Evolutionary conservation across 805 yeast species (phyloP).

Genomic region (Wickerhamiella brachini): DNA sequence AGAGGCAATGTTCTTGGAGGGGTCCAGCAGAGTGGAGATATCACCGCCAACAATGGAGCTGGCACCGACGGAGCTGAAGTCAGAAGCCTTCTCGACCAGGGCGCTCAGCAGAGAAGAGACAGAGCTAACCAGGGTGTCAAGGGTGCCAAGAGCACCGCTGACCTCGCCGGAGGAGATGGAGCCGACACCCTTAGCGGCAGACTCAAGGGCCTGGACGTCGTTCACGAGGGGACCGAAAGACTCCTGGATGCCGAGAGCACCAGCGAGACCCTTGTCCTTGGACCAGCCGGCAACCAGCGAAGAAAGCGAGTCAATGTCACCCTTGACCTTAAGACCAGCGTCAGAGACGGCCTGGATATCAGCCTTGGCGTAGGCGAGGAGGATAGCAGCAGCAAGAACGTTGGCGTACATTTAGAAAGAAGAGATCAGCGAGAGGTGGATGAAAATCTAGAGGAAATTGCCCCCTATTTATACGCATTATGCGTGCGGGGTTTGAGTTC

Average conservation of each 20-base stretch:
- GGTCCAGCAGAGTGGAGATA: constrained; percentile 12
- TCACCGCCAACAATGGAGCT: constrained; percentile 15
- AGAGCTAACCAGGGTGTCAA: constrained; percentile 9
- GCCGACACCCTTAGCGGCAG: constrained; percentile 4
- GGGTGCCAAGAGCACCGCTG: constrained; percentile 4
- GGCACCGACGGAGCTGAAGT: constrained; percentile 16
- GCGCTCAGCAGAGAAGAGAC: constrained; percentile 13
- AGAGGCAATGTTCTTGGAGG: constrained; percentile 14
- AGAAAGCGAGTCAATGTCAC: constrained; percentile 11
- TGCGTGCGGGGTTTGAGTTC: constrained; percentile 1
- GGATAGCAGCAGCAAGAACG: constrained; percentile 13
- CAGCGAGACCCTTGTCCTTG: constrained; percentile 16
- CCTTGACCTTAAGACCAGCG: constrained; percentile 5
- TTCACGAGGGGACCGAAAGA: constrained; percentile 12
- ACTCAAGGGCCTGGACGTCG: constrained; percentile 12
- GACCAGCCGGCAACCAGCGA: constrained; percentile 8
- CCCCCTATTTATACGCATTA: neutral
- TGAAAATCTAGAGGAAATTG: neutral
- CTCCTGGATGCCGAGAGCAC: constrained; percentile 21
- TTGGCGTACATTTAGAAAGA: constrained; percentile 11
- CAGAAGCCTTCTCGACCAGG: constrained; percentile 17
- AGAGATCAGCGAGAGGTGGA: neutral
- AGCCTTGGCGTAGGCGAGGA: constrained; percentile 11
- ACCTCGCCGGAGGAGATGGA: constrained; percentile 9
- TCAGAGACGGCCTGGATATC: constrained; percentile 11